Evolutionary conservation across 352 stramenopile genomes (phyloP), one percentile per base, ranked within the genome.

Genomic region (Phytophthora agathidicida): DNA sequence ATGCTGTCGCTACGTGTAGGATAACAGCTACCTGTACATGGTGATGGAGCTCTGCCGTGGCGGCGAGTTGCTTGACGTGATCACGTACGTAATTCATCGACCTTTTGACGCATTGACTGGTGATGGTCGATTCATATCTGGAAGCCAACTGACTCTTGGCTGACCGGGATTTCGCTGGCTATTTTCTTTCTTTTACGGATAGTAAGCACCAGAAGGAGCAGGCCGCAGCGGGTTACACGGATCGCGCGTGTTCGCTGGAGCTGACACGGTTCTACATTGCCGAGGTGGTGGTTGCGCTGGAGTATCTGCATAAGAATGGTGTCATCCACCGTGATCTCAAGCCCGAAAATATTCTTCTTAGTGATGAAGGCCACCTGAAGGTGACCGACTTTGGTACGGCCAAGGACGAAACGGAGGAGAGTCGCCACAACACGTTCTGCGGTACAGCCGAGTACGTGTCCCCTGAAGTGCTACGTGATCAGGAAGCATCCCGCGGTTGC

Each of bases 311-410:
- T 67, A 85, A 83, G 27, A 91, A 90, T 46, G 81, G 94, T 42
- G 77, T 99, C 7, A 98, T 99, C 55, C 96, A 99, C 68, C 74
- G 96, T 30, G 96, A 99, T 65, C 89, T 99, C 20, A 97, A 97
- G 57, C 89, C 89, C 1, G 89, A 97, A 42, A 97, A 96, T 65
- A 94, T 96, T 36, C 53, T 97, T 27, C 68, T 97, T 23, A 89
- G 74, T 52, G 80, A 91, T 27, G 71, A 88, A 17, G 90, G 90
- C 0, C 90, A 97, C 52, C 74, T 97, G 33, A 97, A 96, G 69
- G 73, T 97, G 32, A 96, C 90, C 1, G 90, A 97, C 52, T 97
- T 97, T 62, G 90, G 90, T 14, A 96, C 87, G 5, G 84, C 88
- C 44, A 94, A 91, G 65, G 84, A 92, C 37, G 77, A 91, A 46